Evolutionary conservation across 257 asterid species (phyloP).

Genomic region (Scutellaria galericulata): DNA sequence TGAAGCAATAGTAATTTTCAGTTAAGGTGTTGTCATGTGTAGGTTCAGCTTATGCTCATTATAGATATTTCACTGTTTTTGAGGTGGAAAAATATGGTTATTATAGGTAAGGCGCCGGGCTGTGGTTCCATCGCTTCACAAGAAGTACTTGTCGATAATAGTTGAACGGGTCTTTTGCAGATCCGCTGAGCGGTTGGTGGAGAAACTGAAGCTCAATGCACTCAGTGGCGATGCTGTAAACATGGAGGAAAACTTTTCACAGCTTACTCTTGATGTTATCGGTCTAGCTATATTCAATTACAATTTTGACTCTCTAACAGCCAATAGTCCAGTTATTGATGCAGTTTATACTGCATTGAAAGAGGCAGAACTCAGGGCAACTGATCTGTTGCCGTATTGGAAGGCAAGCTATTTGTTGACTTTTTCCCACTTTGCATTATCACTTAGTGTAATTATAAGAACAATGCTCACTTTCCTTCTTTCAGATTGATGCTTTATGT

Average conservation of each 20-base stretch:
- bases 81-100: conserved; percentile 40
- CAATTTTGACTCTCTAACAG: conserved; percentile 79
- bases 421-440: conserved; percentile 12
- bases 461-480: conserved; percentile 4
- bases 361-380: conserved; percentile 92
- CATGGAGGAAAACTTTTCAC: conserved; percentile 93
- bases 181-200: conserved; percentile 90
- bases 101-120: conserved; percentile 96
- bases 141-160: conserved; percentile 93
- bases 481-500: conserved; percentile 75
- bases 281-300: conserved; percentile 91
- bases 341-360: conserved; percentile 94
- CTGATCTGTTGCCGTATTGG: conserved; percentile 95
- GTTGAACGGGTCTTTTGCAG: conserved; percentile 95
- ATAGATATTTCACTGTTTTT: conserved; percentile 31
- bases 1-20: neutral
- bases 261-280: conserved; percentile 93
- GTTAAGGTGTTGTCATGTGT: neutral
- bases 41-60: conserved; percentile 22
- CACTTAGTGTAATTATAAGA: conserved; percentile 19
- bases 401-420: conserved; percentile 58
- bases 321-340: conserved; percentile 91
- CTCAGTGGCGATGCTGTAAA: conserved; percentile 71
- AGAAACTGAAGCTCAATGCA: conserved; percentile 64
- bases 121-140: conserved; percentile 99